Percentiles rank a stretch among this genome's conserved stretches.
Conservation (phyloP, 1,284 basidiomycete genomes). For the Pseudomicrostroma phylloplanum region DNA sequence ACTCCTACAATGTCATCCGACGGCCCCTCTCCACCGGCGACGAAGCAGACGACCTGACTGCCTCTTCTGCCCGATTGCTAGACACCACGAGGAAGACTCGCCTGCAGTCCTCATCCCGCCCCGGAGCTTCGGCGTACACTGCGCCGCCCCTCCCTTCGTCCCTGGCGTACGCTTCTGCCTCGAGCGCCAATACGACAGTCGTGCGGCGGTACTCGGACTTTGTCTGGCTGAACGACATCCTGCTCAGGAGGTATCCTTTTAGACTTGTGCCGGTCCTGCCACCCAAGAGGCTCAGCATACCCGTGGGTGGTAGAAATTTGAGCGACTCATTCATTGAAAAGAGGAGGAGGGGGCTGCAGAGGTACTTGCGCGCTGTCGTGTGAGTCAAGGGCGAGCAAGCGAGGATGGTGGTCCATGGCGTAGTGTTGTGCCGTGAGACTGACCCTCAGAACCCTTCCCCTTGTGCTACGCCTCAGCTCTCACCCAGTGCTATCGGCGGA, state of each 20-base stretch:
- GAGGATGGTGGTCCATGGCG: too few relatives aligned
- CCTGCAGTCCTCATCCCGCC: background rate
- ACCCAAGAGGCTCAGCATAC: constrained; percentile 26
- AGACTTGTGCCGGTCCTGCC: constrained; percentile 31
- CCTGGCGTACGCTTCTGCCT: background rate
- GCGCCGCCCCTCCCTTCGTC: background rate
- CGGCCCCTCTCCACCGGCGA: background rate
- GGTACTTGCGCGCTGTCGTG: constrained; percentile 24
- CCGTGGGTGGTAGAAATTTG: background rate
- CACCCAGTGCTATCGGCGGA: constrained; percentile 29
- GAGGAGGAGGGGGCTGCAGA: constrained; percentile 23
- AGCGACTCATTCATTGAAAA: constrained; percentile 27
- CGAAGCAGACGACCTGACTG: background rate
- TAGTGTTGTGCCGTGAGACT: too few relatives aligned
- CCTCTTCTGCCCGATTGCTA: background rate
- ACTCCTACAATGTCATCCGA: background rate
- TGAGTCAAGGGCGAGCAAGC: too few relatives aligned
- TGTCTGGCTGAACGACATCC: constrained; percentile 29
- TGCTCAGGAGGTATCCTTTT: constrained; percentile 33
- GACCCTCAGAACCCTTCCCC: too few relatives aligned
- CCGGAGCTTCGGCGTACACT: background rate
- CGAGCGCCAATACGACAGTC: constrained; percentile 7
- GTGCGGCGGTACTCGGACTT: constrained; percentile 35
- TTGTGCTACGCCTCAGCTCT: background rate
- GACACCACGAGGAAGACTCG: background rate